Evolutionary conservation across 305 asterid genomes (phyloP), one percentile per base, ranked within the genome.

Genomic region (Plantago lanceolata): DNA sequence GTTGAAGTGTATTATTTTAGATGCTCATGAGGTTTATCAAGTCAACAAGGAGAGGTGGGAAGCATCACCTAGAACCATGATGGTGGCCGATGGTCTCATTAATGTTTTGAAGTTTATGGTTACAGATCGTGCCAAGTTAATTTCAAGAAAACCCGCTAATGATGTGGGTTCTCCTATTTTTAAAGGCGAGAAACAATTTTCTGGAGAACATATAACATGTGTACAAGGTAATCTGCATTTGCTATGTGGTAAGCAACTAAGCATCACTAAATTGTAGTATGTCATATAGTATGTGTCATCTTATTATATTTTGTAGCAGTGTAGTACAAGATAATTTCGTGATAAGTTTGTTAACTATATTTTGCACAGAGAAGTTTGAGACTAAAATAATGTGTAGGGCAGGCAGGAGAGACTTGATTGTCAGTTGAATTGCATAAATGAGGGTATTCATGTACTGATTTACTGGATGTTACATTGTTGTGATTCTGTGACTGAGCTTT

Each of bases 241-340:
- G 28, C 15, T 50, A 24, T 50, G 18, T 49, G 54, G 24, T 17
- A 49, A 3, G 1, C 53, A 14, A n/a, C 20, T 17, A 49, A 3
- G 1, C 53, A 14, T 49, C 20, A 24, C 3, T 24, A 24, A 24
- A 24, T 24, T 24, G 28, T 24, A 24, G 28, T 24, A 24, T 24
- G 28, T 49, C 24, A 18, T 49, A 49, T 49, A 49, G 55, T 21
- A 49, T 49, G 55, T 49, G 55, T 49, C 20, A 49, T 49, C 55
- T 49, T 6, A 24, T 19, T 6, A 49, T 18, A 49, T 49, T 24
- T 24, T 24, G 28, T 3, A 24, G 28, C 28, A 49, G 8, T 49
- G 55, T 18, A 3, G 20, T 18, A 24, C 19, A 18, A 19, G 21
- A 28, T 51, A 18, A 19, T 13, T 51, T 51, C 57, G 19, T 18